phyloP scores from a whole-genome alignment of 441 rosid genomes.

The Aquilaria agallochum region DNA sequence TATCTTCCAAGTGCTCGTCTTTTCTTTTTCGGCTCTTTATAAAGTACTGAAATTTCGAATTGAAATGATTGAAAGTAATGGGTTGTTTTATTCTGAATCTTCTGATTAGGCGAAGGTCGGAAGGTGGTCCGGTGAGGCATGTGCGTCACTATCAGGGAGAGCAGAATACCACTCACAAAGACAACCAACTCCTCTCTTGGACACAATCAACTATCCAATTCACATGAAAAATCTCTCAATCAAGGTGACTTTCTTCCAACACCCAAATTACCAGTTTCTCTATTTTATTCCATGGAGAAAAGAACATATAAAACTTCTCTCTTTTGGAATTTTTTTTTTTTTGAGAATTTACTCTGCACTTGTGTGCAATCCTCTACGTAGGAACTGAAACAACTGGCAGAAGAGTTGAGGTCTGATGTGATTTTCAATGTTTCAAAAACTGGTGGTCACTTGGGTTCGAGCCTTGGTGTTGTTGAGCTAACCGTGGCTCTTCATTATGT shows the following conservation, averaged over 20 bases:
- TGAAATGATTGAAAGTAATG: not conserved
- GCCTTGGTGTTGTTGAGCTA: slow-evolving; percentile 97
- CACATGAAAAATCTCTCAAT: slow-evolving; percentile 90
- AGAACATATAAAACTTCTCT: not conserved
- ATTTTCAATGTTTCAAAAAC: slow-evolving; percentile 84
- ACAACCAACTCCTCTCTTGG: slow-evolving; percentile 89
- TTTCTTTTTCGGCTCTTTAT: not conserved
- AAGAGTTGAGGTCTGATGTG: slow-evolving; percentile 89
- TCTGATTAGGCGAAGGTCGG: slow-evolving; percentile 37
- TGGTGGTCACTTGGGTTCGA: slow-evolving; percentile 92
- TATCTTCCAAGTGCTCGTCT: too few relatives aligned
- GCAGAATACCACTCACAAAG: slow-evolving; percentile 70
- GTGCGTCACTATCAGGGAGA: slow-evolving; percentile 73
- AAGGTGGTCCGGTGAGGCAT: slow-evolving; percentile 43
- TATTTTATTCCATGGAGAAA: too few relatives aligned
- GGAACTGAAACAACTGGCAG: slow-evolving; percentile 84
- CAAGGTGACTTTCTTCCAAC: slow-evolving; percentile 40
- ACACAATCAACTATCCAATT: slow-evolving; percentile 87
- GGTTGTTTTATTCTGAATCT: slow-evolving; percentile 19
- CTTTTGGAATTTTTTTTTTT: not conserved
- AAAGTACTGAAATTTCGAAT: too few relatives aligned
- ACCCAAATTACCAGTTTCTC: too few relatives aligned
- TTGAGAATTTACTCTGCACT: too few relatives aligned
- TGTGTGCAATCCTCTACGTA: slow-evolving; percentile 13
- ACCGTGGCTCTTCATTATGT: slow-evolving; percentile 94